Evolutionary conservation across 768 basidiomycete species (phyloP), one percentile per base, ranked within the genome.

Genomic region (Mycena amicta): DNA sequence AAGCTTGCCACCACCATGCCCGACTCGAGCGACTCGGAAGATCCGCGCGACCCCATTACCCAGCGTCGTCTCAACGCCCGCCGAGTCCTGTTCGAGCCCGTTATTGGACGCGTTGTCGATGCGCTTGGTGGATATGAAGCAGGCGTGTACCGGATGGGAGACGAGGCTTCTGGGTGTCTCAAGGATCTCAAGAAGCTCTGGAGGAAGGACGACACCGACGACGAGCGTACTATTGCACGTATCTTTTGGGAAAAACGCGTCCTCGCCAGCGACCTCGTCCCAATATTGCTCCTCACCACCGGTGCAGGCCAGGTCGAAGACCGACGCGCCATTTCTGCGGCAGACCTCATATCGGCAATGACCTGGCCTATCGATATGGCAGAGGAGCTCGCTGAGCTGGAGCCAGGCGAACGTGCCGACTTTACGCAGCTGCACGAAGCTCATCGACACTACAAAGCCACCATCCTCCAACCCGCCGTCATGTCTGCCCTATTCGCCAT

Each of bases 331-430:
- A 82, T 96, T 26, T 84, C 88, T 0, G 90, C 88, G 62, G 88
- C 87, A 6, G 97, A 98, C 70, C 78, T 99, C 23, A 88, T 98
- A 70, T 92, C 93, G 0, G 95, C 95, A 0, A 92, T 99, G 92
- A 98, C 96, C 1, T 99, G 97, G 97, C 97, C 97, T 0, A 96
- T 99, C 53, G 93, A 98, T 72, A 79, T 98, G 61, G 91, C 93
- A 0, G 91, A 93, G 67, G 97, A 98, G 73, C 79, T 99, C 62
- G 91, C 90, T 66, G 97, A 98, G 68, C 84, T 98, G 53, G 88
- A 89, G 37, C 64, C 85, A 20, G 91, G 92, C 72, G 85, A 83
- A 59, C 85, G 88, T 18, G 85, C 92, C 16, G 97, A 99, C 71
- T 98, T 95, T 72, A 93, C 93, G 0, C 87, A 89, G 59, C 81